Base-by-base conservation (phyloP, 1,139 yeast species). In the Suhomyces atakaporum region DNA sequence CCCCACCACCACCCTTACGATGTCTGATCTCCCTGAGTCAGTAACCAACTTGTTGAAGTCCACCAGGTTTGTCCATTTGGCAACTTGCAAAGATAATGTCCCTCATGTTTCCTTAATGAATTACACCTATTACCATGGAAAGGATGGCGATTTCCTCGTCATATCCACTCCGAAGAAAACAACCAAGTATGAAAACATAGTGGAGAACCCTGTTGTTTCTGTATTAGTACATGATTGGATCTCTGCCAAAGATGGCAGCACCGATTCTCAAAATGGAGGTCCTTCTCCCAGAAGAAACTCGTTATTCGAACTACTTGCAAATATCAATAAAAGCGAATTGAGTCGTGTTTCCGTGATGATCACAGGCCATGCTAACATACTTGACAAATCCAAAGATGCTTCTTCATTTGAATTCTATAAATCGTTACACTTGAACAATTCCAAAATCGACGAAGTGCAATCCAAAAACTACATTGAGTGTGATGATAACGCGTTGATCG, bases 41-140 rank as follows among this genome's bases (percentile, higher is more conserved):
- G 83, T 82, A 10, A 58, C 71, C 27, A 63, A 64, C 8, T 61
- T 83, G 24, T 65, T 84, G 27, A 69, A 77, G 40, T 69, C 76
- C 7, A 81, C 85, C 12, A 72, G 82, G 43, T 82, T 81, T 58
- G 77, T 89, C 28, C 97, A 89, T 58, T 69, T 89, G 35, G 96
- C 90, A 7, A 89, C 97, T 2, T 77, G 85, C 40, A 63, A 72
- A 33, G 65, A 80, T 35, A 74, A 81, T 40, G 54, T 75, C 22
- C 97, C 97, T 6, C 94, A 89, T 49, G 95, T 88, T 2, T 77
- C 92, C 9, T 72, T 89, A 48, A 89, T 89, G 97, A 89, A 87
- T 60, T 89, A 85, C 57, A 81, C 92, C 4, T 86, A 79, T 30
- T 75, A 62, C 51, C 61, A 60, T 26, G 59, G 62, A 18, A 55